Evolutionary conservation across 2,329 filamentous ascomycete genomes (phyloP), one percentile per base, ranked within the genome.

Genomic region (Herpotrichia juniperi): DNA sequence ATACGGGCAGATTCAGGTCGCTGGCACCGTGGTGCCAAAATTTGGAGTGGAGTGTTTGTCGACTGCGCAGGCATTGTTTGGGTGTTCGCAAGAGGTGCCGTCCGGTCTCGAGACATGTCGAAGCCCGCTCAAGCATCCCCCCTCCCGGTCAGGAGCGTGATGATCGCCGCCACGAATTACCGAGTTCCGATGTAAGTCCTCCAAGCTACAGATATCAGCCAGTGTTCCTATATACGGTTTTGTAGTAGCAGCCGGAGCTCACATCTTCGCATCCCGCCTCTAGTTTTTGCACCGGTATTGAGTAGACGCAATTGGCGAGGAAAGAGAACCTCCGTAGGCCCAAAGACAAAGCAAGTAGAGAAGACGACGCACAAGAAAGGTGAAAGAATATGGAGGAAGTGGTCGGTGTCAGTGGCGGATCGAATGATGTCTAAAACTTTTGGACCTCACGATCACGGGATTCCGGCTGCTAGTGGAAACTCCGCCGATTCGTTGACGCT

Each of bases 101-200:
- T 68, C 80, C 76, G 72, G 79, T 76, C 76, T 83, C 76, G 77
- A 84, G 78, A 74, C 81, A 84, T 83, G 77, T 76, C 70, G 79
- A 78, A 68, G 80, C 81, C 64, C 80, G 80, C 80, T 85, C 82
- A 69, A 85, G 81, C 82, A 85, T 85, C 61, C 69, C 68, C n/a
- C 72, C 59, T 57, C 57, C 49, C 57, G 47, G 56, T 56, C 47
- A 42, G 37, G 48, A 60, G 56, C 50, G 62, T 54, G 59, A 56
- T 58, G 54, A 50, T 54, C 53, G 57, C 52, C 51, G 56, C 59
- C 53, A 51, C 53, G 47, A 51, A 63, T 59, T 66, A 65, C 57
- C 61, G 58, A 53, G 49, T 47, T 34, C n/a, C 32, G 17, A 40
- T 21, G 42, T 44, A 25, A 26, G 12, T 51, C 16, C 22, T 51